Conservation (phyloP, 2,329 filamentous ascomycete genomes). For the Lecanicillium sp. region DNA sequence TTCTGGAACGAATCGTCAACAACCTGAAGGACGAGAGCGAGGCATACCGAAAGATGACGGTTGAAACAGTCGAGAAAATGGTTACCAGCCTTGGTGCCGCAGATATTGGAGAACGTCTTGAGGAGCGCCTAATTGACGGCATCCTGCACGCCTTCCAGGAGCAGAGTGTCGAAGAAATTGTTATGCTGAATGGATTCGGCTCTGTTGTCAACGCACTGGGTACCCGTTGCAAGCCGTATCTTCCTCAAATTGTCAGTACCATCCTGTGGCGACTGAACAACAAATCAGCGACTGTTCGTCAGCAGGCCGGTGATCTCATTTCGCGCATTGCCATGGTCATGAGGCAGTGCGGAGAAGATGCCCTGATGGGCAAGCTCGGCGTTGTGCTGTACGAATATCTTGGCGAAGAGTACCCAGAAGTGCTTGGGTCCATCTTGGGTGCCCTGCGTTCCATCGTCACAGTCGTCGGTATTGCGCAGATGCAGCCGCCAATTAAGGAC, state of each 20-base stretch:
- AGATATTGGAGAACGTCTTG: conserved; percentile 84
- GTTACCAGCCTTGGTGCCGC: conserved; percentile 88
- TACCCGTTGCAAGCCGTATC: conserved; percentile 88
- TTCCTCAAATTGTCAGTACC: conserved; percentile 93
- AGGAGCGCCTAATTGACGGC: conserved; percentile 90
- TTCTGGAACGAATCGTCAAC: conserved; percentile 84
- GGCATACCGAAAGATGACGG: conserved; percentile 97
- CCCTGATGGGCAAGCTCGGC: conserved; percentile 89
- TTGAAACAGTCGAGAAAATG: conserved; percentile 95
- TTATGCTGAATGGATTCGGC: conserved; percentile 95
- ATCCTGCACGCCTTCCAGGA: conserved; percentile 96
- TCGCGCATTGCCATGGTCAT: conserved; percentile 97
- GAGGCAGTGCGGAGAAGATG: conserved; percentile 97
- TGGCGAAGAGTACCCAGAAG: conserved; percentile 96
- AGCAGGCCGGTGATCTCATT: conserved; percentile 94
- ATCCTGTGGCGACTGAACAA: conserved; percentile 97
- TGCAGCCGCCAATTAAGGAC: conserved; percentile 97
- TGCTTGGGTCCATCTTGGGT: conserved; percentile 91
- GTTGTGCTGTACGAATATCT: conserved; percentile 96
- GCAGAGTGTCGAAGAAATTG: conserved; percentile 89
- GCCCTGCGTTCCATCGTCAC: conserved; percentile 94
- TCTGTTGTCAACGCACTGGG: conserved; percentile 95
- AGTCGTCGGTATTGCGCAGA: conserved; percentile 93
- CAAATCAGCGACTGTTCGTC: conserved; percentile 91
- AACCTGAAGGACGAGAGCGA: conserved; percentile 98